Conservation (phyloP, 805 yeast species). For the Teunomyces barrocoloradensis region DNA sequence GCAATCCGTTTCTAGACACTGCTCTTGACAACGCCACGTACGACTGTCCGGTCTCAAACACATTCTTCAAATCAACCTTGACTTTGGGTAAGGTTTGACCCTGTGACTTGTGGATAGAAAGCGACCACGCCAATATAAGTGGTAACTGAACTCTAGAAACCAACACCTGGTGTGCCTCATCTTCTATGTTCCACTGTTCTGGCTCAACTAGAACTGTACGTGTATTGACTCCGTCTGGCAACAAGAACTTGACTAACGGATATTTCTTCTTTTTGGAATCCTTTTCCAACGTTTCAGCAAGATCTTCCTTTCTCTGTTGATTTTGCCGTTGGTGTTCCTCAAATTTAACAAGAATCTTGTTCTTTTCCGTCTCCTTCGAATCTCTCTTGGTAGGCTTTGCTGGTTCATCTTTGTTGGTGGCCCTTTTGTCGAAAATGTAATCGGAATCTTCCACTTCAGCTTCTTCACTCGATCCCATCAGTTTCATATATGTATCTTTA, state of each 20-base stretch:
- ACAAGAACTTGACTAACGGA: slow-evolving; percentile 77
- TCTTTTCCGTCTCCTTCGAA: slow-evolving; percentile 1
- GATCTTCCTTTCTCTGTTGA: slow-evolving; percentile 46
- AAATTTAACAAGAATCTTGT: not conserved
- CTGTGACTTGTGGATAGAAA: slow-evolving; percentile 93
- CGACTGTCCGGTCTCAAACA: slow-evolving; percentile 92
- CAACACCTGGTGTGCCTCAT: slow-evolving; percentile 62
- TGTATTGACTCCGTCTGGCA: slow-evolving; percentile 63
- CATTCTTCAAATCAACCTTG: slow-evolving; percentile 68
- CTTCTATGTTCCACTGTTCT: slow-evolving; percentile 79
- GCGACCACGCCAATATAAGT: slow-evolving; percentile 90
- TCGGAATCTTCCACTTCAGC: slow-evolving; percentile 11
- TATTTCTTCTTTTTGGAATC: slow-evolving; percentile 47
- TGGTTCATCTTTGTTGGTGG: not conserved
- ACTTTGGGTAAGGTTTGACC: slow-evolving; percentile 84
- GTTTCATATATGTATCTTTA: slow-evolving; percentile 37
- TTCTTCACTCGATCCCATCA: slow-evolving; percentile 3
- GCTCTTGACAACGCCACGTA: slow-evolving; percentile 96
- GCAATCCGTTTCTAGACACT: slow-evolving; percentile 75
- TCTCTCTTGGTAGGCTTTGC: not conserved
- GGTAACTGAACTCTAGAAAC: slow-evolving; percentile 83
- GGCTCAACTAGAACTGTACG: slow-evolving; percentile 78
- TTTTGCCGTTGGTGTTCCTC: slow-evolving; percentile 16
- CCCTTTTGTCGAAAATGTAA: slow-evolving; percentile 12
- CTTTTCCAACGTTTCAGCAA: slow-evolving; percentile 42